Conservation (phyloP, 768 basidiomycete genomes). For the Pilatotrama ljubarskyi region DNA sequence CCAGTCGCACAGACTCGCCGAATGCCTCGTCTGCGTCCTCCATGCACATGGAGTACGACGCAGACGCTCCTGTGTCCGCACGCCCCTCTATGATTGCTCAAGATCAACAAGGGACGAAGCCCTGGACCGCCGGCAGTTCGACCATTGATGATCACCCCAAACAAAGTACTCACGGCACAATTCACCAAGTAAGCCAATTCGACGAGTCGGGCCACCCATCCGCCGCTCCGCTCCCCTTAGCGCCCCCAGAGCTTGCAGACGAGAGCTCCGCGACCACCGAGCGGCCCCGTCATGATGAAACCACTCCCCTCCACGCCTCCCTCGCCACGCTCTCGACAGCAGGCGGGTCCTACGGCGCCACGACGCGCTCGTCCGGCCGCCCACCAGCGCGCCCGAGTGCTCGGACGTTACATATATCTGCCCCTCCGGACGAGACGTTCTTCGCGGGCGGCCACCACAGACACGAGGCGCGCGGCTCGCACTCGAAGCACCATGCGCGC, state of each 20-base stretch:
- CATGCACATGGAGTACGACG: not conserved
- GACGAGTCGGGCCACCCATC: constrained; percentile 2
- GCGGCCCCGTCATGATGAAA: not conserved
- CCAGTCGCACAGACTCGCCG: constrained; percentile 26
- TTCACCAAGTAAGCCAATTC: not conserved
- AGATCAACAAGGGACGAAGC: not conserved
- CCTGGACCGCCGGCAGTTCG: not conserved
- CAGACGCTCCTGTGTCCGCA: not conserved
- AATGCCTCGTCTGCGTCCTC: constrained; percentile 14
- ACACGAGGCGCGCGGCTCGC: constrained; percentile 27
- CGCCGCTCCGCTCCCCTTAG: constrained; percentile 17
- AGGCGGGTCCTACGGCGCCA: not conserved
- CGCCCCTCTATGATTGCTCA: constrained; percentile 6
- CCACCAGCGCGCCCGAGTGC: not conserved
- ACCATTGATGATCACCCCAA: not conserved
- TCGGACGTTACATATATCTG: not conserved
- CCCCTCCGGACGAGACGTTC: constrained; percentile 17
- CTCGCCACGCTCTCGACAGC: not conserved
- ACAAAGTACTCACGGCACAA: not conserved
- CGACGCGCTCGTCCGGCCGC: not conserved
- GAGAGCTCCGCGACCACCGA: not conserved
- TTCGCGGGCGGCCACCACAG: constrained; percentile 31
- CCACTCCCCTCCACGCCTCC: not conserved
- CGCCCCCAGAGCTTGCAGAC: constrained; percentile 13
- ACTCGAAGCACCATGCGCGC: constrained; percentile 23